Evolutionary conservation across 2,329 filamentous ascomycete species (phyloP).

Genomic region (Thielaviopsis populi): DNA sequence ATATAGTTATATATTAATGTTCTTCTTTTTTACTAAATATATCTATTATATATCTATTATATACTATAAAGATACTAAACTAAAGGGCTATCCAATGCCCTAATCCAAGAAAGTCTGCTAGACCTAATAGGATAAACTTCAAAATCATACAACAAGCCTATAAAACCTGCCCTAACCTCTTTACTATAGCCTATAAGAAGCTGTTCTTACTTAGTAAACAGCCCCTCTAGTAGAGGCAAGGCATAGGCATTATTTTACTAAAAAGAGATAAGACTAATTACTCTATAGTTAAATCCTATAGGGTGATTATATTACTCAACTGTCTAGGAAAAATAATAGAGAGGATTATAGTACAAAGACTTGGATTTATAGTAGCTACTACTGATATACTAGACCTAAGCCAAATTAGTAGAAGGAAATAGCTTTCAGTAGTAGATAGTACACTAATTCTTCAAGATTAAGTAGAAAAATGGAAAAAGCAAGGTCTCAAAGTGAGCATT

Average conservation of each 20-base stretch:
- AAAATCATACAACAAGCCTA: background rate
- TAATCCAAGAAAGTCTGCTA: background rate
- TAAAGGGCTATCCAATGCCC: background rate
- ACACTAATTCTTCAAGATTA: too few species aligned
- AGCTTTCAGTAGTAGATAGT: too few species aligned
- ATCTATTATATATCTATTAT: background rate
- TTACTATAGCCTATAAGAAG: background rate
- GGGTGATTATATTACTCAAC: background rate
- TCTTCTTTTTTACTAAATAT: background rate
- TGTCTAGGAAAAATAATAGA: background rate
- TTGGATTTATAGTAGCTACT: background rate
- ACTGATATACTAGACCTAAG: background rate
- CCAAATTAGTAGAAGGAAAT: too few species aligned
- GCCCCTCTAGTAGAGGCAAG: background rate
- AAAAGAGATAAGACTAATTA: background rate
- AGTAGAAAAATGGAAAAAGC: too few species aligned
- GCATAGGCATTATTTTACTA: background rate
- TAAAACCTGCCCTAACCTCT: background rate
- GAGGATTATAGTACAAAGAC: background rate
- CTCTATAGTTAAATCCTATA: background rate
- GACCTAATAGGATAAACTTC: background rate
- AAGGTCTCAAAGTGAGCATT: too few species aligned
- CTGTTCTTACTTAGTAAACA: background rate
- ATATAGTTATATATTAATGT: too few species aligned
- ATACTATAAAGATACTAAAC: background rate